These are phyloP conservation scores for Melastoma candidum DNA, from an alignment of 441 rosid species.

Conservation along the genomic window DNA sequence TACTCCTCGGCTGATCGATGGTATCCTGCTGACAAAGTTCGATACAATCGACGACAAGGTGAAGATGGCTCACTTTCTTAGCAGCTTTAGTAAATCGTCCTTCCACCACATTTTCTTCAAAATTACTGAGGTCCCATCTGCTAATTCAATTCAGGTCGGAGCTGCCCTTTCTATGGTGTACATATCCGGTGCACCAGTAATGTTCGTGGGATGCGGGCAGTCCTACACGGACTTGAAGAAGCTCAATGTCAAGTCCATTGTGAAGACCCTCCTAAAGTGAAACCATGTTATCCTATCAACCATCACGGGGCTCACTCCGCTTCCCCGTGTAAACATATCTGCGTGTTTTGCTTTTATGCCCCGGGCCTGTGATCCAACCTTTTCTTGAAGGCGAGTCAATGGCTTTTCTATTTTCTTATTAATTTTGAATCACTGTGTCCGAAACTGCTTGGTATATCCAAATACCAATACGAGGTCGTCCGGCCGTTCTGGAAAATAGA, in stretches of 20 bases:
- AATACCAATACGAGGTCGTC: no score
- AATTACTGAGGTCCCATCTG: neutral
- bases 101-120: neutral
- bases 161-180: constrained; percentile 97
- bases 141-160: constrained; percentile 51
- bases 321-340: no score
- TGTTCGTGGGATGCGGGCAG: constrained; percentile 99
- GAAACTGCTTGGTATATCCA: no score
- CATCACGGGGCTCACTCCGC: no score
- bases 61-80: neutral
- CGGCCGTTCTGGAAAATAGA: neutral
- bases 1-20: constrained; percentile 72
- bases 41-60: constrained; percentile 98
- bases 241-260: constrained; percentile 76
- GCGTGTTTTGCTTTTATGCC: no score
- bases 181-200: constrained; percentile 87
- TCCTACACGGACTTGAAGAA: constrained; percentile 89
- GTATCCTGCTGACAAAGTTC: constrained; percentile 88
- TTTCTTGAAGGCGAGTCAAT: no score
- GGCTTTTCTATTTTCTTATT: no score
- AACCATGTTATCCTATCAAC: neutral
- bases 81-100: constrained; percentile 4
- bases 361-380: no score
- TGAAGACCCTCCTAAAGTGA: constrained; percentile 86
- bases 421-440: no score